Base-by-base conservation (phyloP, 257 asterid genomes). In the Nicotiana undulata region DNA sequence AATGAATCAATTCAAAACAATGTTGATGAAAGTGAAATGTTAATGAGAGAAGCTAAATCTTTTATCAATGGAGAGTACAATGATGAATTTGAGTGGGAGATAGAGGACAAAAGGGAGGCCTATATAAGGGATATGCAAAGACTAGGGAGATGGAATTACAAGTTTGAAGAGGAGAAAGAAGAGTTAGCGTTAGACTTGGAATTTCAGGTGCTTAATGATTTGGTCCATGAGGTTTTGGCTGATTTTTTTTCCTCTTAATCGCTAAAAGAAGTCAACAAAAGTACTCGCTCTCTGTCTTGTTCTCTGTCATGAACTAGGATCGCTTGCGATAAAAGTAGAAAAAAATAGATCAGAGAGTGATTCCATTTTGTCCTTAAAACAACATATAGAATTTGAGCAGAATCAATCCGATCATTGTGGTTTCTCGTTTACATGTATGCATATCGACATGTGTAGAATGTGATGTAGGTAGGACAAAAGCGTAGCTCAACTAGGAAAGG, bases 111-210 rank as follows among this genome's bases (percentile, higher is more conserved):
- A 31, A 90, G 87, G 63, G 88, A 72, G 67, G 86, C 85, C 4
- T 88, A 80, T 83, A 82, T 92, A 40, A 80, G 80, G 82, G 97
- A 90, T 29, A 87, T 92, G 90, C 94, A 92, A 77, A 87, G 29
- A 59, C 6, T 59, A 63, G 65, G 65, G 32, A 58, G 85, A 17
- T 79, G 82, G 61, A 89, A 95, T 95, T 81, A 82, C 81, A 84
- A 84, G 29, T 89, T 86, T 61, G 67, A 79, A 9, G 87, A 87
- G 68, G 95, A 91, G 37, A 81, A 80, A 70, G 82, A 89, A 72
- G 92, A 88, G 49, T 16, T 91, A 56, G 82, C 86, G 3, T 34
- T 74, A 65, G 85, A 83, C 12, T 64, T 93, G 84, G 95, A 89
- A 83, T 37, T 34, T n/a, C 18, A 32, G 37, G 44, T 93, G 28